phyloP scores from a whole-genome alignment of 129 eudicot species.

The Flaveria trinervia region DNA sequence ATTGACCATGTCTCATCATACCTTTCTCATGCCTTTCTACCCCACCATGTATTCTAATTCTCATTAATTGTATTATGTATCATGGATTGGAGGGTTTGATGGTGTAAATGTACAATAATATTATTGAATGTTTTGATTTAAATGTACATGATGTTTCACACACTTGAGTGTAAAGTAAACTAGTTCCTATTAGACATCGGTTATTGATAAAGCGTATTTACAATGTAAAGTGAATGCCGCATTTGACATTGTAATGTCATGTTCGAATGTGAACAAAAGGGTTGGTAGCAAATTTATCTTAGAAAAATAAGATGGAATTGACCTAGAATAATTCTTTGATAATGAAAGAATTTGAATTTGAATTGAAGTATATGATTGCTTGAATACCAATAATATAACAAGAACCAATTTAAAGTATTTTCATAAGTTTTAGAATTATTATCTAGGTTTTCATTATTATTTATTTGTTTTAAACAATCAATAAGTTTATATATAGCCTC shows the following conservation, averaged over 20 bases:
- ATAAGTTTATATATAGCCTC: neutral
- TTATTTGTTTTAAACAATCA: neutral
- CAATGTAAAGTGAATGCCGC: neutral
- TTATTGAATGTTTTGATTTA: conserved; percentile 28
- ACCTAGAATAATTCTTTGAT: neutral
- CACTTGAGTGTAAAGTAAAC: conserved; percentile 6
- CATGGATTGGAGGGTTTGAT: conserved; percentile 26
- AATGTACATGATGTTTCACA: conserved; percentile 17
- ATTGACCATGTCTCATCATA: conserved; percentile 31
- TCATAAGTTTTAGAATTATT: neutral
- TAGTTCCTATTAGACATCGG: neutral
- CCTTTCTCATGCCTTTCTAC: conserved; percentile 19
- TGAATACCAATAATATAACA: neutral
- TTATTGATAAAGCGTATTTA: neutral
- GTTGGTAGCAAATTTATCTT: neutral
- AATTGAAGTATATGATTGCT: neutral
- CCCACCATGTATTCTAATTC: conserved; percentile 26
- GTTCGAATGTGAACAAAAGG: neutral
- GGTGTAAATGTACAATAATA: conserved; percentile 29
- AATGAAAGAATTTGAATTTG: neutral
- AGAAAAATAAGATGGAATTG: neutral
- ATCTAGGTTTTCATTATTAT: neutral
- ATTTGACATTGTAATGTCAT: neutral
- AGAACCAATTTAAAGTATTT: neutral
- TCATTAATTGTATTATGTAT: conserved; percentile 15